Evolutionary conservation across 2,329 filamentous ascomycete species (phyloP).

Genomic region (Chrysoporthe puriensis): DNA sequence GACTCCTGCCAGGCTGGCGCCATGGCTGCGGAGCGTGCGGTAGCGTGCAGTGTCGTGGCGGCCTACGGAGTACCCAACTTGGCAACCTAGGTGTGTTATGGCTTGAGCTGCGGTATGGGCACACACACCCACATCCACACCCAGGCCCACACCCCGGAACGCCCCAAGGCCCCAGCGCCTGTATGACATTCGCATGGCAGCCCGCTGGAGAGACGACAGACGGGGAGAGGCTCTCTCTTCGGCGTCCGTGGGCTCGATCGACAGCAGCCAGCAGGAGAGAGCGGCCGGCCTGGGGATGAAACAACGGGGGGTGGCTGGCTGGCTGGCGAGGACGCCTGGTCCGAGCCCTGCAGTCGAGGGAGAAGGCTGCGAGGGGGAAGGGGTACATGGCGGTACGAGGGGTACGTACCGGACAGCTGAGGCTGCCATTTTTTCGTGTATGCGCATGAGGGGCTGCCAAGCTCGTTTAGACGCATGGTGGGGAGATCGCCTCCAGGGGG

Average conservation of each 20-base stretch:
- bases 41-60: background rate
- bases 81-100: background rate
- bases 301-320: background rate
- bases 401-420: background rate
- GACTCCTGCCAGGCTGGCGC: background rate
- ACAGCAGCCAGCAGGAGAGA: background rate
- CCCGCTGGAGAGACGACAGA: background rate
- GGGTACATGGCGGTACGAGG: background rate
- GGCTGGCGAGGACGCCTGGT: background rate
- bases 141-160: too few relatives aligned
- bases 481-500: constrained; percentile 1
- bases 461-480: constrained; percentile 8
- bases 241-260: background rate
- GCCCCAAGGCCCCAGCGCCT: too few relatives aligned
- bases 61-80: background rate
- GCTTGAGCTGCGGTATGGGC: background rate
- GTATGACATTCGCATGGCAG: background rate
- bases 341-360: background rate
- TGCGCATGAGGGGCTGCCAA: constrained; percentile 6
- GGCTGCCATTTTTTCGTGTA: background rate
- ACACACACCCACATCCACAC: background rate
- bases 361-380: background rate
- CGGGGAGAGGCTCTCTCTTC: background rate
- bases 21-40: background rate
- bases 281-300: background rate